Evolutionary conservation across 2,329 filamentous ascomycete genomes (phyloP).

Genomic region (Exophiala xenobiotica): DNA sequence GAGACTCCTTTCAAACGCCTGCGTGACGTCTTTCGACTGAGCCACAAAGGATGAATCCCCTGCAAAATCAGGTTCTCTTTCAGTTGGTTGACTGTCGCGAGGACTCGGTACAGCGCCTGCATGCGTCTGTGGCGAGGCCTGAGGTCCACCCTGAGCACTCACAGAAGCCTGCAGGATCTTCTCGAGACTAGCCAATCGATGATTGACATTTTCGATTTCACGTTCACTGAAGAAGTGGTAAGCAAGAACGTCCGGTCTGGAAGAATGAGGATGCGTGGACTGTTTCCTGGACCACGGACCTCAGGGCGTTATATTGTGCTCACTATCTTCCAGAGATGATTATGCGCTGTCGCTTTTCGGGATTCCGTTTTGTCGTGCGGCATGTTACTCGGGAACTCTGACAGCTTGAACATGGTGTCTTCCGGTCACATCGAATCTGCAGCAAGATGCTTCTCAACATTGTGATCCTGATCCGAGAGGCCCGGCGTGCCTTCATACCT

Average conservation of each 20-base stretch:
- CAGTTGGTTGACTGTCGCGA: conserved; percentile 33
- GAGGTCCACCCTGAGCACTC: conserved; percentile 29
- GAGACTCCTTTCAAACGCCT: conserved; percentile 17
- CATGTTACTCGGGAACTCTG: conserved; percentile 39
- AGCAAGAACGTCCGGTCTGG: too few relatives aligned
- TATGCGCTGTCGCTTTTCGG: conserved; percentile 41
- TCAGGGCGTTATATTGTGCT: too few relatives aligned
- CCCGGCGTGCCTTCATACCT: conserved; percentile 10
- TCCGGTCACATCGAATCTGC: conserved; percentile 45
- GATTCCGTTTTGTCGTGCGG: conserved; percentile 39
- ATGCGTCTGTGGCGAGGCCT: conserved; percentile 9
- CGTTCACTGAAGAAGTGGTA: conserved; percentile 39
- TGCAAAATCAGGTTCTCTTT: conserved; percentile 42
- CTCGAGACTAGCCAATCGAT: conserved; percentile 51
- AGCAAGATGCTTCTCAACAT: neutral
- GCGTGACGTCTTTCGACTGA: conserved; percentile 46
- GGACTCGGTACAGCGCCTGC: conserved; percentile 20
- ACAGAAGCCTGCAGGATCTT: conserved; percentile 40
- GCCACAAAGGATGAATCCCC: conserved; percentile 51
- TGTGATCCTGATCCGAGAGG: neutral
- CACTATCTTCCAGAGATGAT: conserved; percentile 46
- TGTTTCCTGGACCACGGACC: neutral
- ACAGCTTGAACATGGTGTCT: conserved; percentile 44
- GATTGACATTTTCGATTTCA: conserved; percentile 55
- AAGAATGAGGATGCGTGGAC: too few relatives aligned